Percentiles rank a stretch among this genome's conserved stretches.
Evolutionary conservation across 441 rosid species (phyloP).

Genomic region (Eutrema salsugineum): DNA sequence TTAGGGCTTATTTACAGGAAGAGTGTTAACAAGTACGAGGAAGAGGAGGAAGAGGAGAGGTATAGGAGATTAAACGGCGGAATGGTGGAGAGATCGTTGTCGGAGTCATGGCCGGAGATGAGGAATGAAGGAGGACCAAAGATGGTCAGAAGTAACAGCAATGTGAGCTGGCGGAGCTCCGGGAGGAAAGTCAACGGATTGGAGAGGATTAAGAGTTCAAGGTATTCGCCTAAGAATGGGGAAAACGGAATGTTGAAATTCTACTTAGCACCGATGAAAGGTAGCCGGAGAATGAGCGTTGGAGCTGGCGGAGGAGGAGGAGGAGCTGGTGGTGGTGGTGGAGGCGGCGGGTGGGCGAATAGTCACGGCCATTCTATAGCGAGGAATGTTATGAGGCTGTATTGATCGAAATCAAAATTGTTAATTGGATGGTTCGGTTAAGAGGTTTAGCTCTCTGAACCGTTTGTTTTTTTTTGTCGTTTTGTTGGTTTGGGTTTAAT

Average conservation of each 20-base stretch:
- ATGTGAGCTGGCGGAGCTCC: conserved; percentile 91
- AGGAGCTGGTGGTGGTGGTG: conserved; percentile 5
- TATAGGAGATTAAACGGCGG: conserved; percentile 65
- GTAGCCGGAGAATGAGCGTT: conserved; percentile 28
- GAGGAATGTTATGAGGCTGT: conserved; percentile 82
- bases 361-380: conserved; percentile 85
- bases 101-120: conserved; percentile 93
- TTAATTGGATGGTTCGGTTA: conserved; percentile 29
- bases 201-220: conserved; percentile 85
- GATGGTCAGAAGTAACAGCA: conserved; percentile 91
- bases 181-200: conserved; percentile 57
- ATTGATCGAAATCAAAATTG: conserved; percentile 45
- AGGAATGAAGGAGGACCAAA: conserved; percentile 69
- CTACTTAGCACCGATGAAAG: conserved; percentile 72
- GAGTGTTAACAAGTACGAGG: conserved; percentile 81
- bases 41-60: conserved; percentile 59
- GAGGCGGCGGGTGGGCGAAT: conserved; percentile 55
- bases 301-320: conserved; percentile 17
- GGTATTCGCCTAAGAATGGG: conserved; percentile 73
- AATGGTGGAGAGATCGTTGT: conserved; percentile 75
- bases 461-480: conserved; percentile 42
- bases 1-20: conserved; percentile 80
- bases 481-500: conserved; percentile 47
- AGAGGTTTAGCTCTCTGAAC: conserved; percentile 37
- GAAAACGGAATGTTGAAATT: conserved; percentile 87